Conservation (phyloP, 1,284 basidiomycete species). For the Ceratobasidium theobromae region DNA sequence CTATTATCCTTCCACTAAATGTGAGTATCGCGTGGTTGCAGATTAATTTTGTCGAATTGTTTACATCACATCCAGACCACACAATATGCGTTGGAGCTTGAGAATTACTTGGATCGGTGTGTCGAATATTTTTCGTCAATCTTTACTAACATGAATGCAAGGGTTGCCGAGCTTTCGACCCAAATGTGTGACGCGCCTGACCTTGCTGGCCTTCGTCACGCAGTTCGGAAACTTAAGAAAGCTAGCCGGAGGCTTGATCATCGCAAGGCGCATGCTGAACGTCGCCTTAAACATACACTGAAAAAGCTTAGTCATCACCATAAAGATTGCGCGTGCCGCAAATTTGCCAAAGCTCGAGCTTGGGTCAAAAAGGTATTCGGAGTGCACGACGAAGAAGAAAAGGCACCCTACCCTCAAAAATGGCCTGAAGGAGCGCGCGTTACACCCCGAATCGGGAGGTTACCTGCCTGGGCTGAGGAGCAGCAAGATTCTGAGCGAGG, state of each 20-base stretch:
- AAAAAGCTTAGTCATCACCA: conserved; percentile 41
- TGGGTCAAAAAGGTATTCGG: conserved; percentile 34
- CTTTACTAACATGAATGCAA: conserved; percentile 50
- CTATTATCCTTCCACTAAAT: conserved; percentile 47
- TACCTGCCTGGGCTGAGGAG: conserved; percentile 33
- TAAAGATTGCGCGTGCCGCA: not conserved
- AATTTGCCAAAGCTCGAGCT: conserved; percentile 16
- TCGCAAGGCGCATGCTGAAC: conserved; percentile 47
- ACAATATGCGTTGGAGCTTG: conserved; percentile 67
- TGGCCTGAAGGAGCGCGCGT: conserved; percentile 15
- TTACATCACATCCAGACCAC: conserved; percentile 67
- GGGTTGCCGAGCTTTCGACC: conserved; percentile 43
- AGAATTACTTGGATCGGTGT: conserved; percentile 59
- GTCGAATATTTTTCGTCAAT: conserved; percentile 35
- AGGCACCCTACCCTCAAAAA: not conserved
- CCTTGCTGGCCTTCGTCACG: conserved; percentile 51
- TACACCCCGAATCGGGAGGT: conserved; percentile 30
- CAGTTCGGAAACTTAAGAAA: conserved; percentile 54
- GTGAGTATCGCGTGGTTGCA: not conserved
- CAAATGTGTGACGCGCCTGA: conserved; percentile 44
- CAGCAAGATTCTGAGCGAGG: too few species aligned
- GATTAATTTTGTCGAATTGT: not conserved
- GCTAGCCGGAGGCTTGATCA: conserved; percentile 59
- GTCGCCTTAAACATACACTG: conserved; percentile 48
- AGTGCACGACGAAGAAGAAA: not conserved